These are phyloP conservation scores for Colletotrichum sansevieriae DNA, from an alignment of 2,329 filamentous ascomycete species.

Conservation along the genomic window DNA sequence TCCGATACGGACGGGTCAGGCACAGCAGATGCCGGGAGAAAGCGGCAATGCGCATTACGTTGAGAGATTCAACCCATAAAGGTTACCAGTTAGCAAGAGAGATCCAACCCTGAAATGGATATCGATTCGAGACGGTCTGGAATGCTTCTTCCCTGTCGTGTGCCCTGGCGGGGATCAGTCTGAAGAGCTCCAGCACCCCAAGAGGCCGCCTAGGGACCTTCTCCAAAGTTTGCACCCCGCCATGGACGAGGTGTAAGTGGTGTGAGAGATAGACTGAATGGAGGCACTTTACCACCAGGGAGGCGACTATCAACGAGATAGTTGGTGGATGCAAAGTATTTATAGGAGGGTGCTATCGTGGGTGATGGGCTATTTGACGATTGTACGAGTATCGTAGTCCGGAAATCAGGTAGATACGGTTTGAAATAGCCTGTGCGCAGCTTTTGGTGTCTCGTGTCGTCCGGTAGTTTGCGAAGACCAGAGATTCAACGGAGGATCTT, in stretches of 20 bases:
- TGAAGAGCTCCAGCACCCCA: slow-evolving; percentile 28
- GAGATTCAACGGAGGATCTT: background rate
- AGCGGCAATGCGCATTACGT: slow-evolving; percentile 37
- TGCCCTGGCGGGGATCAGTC: slow-evolving; percentile 28
- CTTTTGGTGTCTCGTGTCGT: slow-evolving; percentile 16
- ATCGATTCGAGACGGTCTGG: slow-evolving; percentile 37
- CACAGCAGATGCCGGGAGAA: slow-evolving; percentile 30
- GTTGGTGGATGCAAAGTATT: background rate
- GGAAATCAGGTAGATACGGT: slow-evolving; percentile 6
- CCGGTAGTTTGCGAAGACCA: background rate
- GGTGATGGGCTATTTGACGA: background rate
- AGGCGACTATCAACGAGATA: slow-evolving; percentile 7
- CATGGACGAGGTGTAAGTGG: slow-evolving; percentile 34
- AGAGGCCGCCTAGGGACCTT: slow-evolving; percentile 21
- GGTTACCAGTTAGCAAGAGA: background rate
- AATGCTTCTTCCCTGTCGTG: slow-evolving; percentile 39
- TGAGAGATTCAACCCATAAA: slow-evolving; percentile 24
- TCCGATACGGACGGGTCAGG: slow-evolving; percentile 30
- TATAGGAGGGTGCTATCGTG: background rate
- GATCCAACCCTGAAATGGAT: slow-evolving; percentile 37
- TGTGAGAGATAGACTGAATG: slow-evolving; percentile 15
- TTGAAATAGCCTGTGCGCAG: slow-evolving; percentile 15
- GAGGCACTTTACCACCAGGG: background rate
- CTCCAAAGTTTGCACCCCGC: slow-evolving; percentile 36
- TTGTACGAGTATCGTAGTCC: background rate